Percentiles rank a stretch among this genome's conserved stretches.
Conservation (phyloP, 768 basidiomycete species). For the Suillus hirtellus region DNA sequence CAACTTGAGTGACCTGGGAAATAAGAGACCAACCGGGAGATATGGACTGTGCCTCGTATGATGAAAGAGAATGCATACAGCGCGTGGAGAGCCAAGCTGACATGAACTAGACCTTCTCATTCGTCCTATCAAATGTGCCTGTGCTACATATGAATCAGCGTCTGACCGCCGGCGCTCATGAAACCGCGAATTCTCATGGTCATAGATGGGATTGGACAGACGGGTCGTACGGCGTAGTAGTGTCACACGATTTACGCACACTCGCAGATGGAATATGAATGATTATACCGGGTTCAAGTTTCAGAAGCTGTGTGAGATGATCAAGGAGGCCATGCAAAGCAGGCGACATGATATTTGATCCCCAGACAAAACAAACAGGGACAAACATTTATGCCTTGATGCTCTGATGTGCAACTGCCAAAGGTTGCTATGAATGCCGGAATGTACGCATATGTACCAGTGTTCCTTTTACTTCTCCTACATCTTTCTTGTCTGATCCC, state of each 20-base stretch:
- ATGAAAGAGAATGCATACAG: neutral
- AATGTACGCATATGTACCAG: constrained; percentile 14
- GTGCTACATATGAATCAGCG: neutral
- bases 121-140: neutral
- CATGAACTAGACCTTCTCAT: neutral
- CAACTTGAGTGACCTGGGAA: neutral
- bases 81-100: neutral
- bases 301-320: constrained; percentile 10
- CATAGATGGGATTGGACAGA: neutral
- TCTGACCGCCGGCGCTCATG: neutral
- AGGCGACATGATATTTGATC: constrained; percentile 7
- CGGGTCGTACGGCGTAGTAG: neutral
- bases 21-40: neutral
- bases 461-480: constrained; percentile 3
- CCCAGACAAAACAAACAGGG: constrained; percentile 14
- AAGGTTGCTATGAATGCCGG: constrained; percentile 23
- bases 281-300: no score
- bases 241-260: neutral
- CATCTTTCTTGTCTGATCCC: constrained; percentile 1
- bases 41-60: neutral
- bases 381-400: constrained; percentile 21
- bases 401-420: constrained; percentile 10
- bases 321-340: constrained; percentile 6
- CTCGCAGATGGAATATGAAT: neutral
- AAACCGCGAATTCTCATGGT: neutral